A percentile compares a stretch with the other conserved stretches of the same genome.
Evolutionary conservation across 768 basidiomycete genomes (phyloP).

Genomic region (Boletus vermiculosoides): DNA sequence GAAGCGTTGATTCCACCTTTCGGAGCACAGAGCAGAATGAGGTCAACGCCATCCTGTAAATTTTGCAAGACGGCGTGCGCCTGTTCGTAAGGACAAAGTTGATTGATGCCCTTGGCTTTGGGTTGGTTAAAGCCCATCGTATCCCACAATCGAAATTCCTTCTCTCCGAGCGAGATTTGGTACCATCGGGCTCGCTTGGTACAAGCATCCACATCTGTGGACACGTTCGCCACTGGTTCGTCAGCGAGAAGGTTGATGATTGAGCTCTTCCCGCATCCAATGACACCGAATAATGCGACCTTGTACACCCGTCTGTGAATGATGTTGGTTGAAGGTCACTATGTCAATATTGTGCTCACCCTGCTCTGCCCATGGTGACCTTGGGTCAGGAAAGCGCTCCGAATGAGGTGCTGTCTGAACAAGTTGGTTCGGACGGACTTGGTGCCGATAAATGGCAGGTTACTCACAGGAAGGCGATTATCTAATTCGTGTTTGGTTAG

Average conservation of each 20-base stretch:
- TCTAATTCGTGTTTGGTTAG: neutral
- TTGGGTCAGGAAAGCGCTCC: neutral
- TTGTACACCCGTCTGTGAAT: conserved; percentile 20
- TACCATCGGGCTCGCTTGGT: conserved; percentile 32
- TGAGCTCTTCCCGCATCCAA: conserved; percentile 33
- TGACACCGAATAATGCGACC: conserved; percentile 29
- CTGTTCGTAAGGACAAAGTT: conserved; percentile 26
- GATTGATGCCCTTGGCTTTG: conserved; percentile 11
- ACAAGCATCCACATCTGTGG: conserved; percentile 30
- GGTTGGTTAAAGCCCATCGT: conserved; percentile 35
- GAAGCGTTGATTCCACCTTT: conserved; percentile 37
- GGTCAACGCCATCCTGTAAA: conserved; percentile 36
- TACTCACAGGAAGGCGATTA: conserved; percentile 5
- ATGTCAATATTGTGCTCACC: conserved; percentile 15
- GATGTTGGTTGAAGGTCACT: conserved; percentile 1
- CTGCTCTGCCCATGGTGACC: conserved; percentile 7
- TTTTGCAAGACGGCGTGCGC: conserved; percentile 34
- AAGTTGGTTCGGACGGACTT: neutral
- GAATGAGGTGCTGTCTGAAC: neutral
- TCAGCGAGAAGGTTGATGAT: conserved; percentile 31
- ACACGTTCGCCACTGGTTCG: conserved; percentile 27
- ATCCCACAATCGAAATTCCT: conserved; percentile 32
- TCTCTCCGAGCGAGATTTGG: conserved; percentile 20
- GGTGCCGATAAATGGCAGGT: neutral
- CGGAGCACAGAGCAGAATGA: conserved; percentile 41